phyloP scores from a whole-genome alignment of 2,329 filamentous ascomycete genomes.

The Colletotrichum lini region DNA sequence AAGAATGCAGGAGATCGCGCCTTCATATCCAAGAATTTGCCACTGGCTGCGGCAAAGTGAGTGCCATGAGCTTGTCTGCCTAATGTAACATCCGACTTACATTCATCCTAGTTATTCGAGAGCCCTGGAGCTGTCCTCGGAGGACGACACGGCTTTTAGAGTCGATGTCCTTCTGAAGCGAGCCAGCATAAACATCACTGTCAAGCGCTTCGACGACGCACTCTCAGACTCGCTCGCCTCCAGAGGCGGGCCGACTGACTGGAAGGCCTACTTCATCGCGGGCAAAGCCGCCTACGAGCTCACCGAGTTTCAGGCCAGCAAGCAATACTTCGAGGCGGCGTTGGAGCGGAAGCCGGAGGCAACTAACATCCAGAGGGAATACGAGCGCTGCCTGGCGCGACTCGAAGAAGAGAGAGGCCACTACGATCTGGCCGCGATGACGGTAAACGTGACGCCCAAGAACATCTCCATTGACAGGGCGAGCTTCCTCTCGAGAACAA shows the following conservation, averaged over 20 bases:
- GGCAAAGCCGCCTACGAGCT: slow-evolving; percentile 54
- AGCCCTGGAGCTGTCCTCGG: slow-evolving; percentile 47
- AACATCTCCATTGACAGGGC: slow-evolving; percentile 46
- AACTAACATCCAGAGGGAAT: slow-evolving; percentile 43
- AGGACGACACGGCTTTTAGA: slow-evolving; percentile 42
- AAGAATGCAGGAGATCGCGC: slow-evolving; percentile 44
- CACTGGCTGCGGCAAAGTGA: slow-evolving; percentile 52
- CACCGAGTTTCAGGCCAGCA: slow-evolving; percentile 47
- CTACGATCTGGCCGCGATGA: slow-evolving; percentile 42
- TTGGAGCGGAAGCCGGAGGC: slow-evolving; percentile 45
- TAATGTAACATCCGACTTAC: neutral
- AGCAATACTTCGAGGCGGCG: slow-evolving; percentile 46
- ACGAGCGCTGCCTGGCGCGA: slow-evolving; percentile 40
- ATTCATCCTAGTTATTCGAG: slow-evolving; percentile 50
- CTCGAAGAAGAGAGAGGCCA: slow-evolving; percentile 35
- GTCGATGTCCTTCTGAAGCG: slow-evolving; percentile 49
- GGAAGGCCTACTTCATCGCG: slow-evolving; percentile 53
- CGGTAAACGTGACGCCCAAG: slow-evolving; percentile 35
- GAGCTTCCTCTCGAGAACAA: slow-evolving; percentile 52
- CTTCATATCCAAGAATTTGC: slow-evolving; percentile 50
- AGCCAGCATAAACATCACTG: slow-evolving; percentile 50
- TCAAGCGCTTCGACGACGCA: slow-evolving; percentile 52
- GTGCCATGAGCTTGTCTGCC: neutral
- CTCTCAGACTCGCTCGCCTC: slow-evolving; percentile 52
- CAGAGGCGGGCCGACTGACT: slow-evolving; percentile 46